phyloP scores from a whole-genome alignment of 306 rosid species.

The Cucumis hystrix region DNA sequence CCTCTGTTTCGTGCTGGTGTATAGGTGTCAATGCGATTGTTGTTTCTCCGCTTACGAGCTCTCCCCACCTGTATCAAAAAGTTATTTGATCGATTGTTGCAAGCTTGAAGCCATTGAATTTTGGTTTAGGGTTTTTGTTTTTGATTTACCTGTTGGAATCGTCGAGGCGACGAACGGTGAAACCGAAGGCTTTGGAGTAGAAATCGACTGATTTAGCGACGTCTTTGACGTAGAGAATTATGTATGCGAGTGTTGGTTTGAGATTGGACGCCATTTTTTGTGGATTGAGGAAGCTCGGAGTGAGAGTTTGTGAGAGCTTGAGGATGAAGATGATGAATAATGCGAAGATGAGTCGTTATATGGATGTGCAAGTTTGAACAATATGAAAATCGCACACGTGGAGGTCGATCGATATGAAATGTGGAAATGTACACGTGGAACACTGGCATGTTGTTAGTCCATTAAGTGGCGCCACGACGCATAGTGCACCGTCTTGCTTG shows the following conservation, averaged over 20 bases:
- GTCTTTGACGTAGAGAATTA: slow-evolving; percentile 57
- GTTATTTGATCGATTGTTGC: neutral
- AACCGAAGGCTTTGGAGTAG: slow-evolving; percentile 68
- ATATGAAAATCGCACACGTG: neutral
- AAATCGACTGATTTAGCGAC: slow-evolving; percentile 51
- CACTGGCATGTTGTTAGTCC: slow-evolving; percentile 7
- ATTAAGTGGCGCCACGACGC: neutral
- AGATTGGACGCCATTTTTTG: slow-evolving; percentile 32
- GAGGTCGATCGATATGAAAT: neutral
- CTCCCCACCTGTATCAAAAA: slow-evolving; percentile 55
- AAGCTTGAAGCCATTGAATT: neutral
- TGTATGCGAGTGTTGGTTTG: slow-evolving; percentile 43
- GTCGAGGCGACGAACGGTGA: slow-evolving; percentile 60
- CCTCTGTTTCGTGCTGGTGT: slow-evolving; percentile 67
- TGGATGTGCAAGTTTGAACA: neutral
- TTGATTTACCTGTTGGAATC: slow-evolving; percentile 39
- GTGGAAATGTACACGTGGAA: slow-evolving; percentile 13
- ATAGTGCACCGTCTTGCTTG: no score
- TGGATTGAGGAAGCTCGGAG: neutral
- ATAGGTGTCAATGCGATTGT: slow-evolving; percentile 77
- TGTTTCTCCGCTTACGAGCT: slow-evolving; percentile 61
- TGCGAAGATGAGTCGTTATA: neutral
- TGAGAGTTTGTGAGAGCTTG: neutral
- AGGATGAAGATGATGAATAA: neutral
- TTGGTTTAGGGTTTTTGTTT: neutral